Percentiles rank a stretch among this genome's conserved stretches.
phyloP scores from a whole-genome alignment of 345 rosid species.

The Heritiera fomes region DNA sequence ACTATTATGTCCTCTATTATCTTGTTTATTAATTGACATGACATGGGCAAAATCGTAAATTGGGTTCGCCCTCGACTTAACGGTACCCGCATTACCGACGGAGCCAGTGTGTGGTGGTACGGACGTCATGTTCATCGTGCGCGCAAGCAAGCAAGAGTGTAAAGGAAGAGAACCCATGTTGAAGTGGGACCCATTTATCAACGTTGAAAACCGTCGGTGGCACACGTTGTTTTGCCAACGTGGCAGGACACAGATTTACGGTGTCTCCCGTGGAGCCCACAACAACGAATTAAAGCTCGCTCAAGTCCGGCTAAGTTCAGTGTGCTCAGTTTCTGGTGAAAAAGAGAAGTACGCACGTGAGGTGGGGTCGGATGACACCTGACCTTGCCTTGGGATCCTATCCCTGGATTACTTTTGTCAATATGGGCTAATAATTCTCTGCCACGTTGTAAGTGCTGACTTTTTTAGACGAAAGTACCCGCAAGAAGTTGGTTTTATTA shows the following conservation, averaged over 20 bases:
- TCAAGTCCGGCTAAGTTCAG: constrained; percentile 33
- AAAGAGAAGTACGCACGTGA: background rate
- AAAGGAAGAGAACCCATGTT: constrained; percentile 37
- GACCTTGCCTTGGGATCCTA: constrained; percentile 43
- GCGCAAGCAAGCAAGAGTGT: constrained; percentile 39
- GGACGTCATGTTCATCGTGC: constrained; percentile 51
- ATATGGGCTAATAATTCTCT: constrained; percentile 14
- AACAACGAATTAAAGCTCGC: constrained; percentile 27
- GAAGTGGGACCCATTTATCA: constrained; percentile 42
- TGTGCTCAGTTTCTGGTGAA: background rate
- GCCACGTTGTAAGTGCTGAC: constrained; percentile 32
- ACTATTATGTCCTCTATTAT: background rate
- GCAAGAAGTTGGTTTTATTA: background rate
- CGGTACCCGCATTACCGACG: no score
- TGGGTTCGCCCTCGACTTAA: background rate
- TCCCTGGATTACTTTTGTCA: background rate
- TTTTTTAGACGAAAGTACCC: constrained; percentile 24
- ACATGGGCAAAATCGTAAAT: constrained; percentile 20
- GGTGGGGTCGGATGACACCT: constrained; percentile 46
- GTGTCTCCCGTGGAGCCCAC: constrained; percentile 37
- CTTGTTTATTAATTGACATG: no score
- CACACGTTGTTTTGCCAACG: constrained; percentile 30
- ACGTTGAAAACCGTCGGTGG: constrained; percentile 28
- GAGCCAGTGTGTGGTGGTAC: background rate
- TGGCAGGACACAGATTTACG: constrained; percentile 27